A percentile compares a stretch with the other conserved stretches of the same genome.
Conservation (phyloP, 768 basidiomycete genomes). For the Mycena maculata region DNA sequence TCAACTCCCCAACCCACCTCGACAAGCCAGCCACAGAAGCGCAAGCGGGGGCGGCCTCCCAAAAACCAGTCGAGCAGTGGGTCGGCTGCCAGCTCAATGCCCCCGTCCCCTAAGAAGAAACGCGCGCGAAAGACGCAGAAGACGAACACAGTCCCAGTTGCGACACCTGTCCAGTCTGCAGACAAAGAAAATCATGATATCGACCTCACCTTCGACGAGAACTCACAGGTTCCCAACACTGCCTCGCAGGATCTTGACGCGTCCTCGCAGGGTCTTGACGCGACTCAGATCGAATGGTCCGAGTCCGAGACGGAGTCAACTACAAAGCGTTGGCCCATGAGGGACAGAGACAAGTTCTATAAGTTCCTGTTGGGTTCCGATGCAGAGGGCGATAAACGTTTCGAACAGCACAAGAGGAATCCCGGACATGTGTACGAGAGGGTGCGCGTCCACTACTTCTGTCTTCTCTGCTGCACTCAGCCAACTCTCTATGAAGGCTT, state of each 20-base stretch:
- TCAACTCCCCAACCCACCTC: not conserved
- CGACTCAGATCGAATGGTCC: too few species aligned
- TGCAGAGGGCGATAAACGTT: not conserved
- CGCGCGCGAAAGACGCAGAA: too few species aligned
- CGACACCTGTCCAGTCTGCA: too few species aligned
- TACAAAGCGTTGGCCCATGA: not conserved
- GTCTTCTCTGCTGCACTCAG: not conserved
- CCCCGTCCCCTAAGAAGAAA: too few species aligned
- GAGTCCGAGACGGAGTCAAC: not conserved
- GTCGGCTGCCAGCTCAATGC: too few species aligned
- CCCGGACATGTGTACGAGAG: conserved; percentile 1
- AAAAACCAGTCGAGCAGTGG: too few species aligned
- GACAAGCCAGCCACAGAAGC: not conserved
- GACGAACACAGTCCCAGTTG: too few species aligned
- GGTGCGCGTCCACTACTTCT: not conserved
- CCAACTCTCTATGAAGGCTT: not conserved
- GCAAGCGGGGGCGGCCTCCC: not conserved
- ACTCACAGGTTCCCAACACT: too few species aligned
- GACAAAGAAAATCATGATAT: not conserved
- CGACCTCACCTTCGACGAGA: not conserved
- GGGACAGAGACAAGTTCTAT: not conserved
- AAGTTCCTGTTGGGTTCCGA: not conserved
- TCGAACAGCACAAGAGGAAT: conserved; percentile 23
- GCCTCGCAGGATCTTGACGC: not conserved
- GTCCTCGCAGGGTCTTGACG: not conserved